Percentiles rank a stretch among this genome's conserved stretches.
Conservation (phyloP, 345 rosid genomes). For the Litchi chinensis region DNA sequence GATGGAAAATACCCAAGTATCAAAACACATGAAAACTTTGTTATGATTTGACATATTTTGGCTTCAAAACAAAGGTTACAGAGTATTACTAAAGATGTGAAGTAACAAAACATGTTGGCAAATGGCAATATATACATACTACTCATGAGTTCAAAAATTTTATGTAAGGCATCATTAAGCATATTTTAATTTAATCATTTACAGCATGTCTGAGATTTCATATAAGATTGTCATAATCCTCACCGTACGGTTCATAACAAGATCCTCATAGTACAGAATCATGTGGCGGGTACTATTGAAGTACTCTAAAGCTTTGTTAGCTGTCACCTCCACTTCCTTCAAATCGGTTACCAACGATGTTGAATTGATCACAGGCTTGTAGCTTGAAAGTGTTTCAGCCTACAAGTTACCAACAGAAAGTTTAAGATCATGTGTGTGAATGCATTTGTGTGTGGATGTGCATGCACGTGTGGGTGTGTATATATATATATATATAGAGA, state of each 20-base stretch:
- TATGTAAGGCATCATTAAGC: not conserved
- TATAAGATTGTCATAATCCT: constrained; percentile 18
- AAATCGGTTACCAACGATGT: constrained; percentile 64
- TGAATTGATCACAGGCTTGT: constrained; percentile 77
- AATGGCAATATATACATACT: not conserved
- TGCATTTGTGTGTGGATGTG: not conserved
- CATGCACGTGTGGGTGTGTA: not conserved
- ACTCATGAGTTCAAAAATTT: not conserved
- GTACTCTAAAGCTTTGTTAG: constrained; percentile 57
- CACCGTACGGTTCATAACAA: constrained; percentile 57
- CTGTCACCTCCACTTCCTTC: constrained; percentile 57
- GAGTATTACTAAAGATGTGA: not conserved
- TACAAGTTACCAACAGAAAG: constrained; percentile 29
- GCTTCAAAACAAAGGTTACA: not conserved
- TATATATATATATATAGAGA: not conserved
- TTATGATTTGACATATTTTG: too few relatives aligned
- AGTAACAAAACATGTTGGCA: not conserved
- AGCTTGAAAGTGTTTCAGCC: constrained; percentile 80
- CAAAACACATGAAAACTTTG: not conserved
- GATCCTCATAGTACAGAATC: constrained; percentile 82
- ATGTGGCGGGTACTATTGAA: constrained; percentile 80
- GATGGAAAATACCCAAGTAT: not conserved
- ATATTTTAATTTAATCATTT: not conserved
- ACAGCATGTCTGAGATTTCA: not conserved
- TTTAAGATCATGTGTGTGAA: constrained; percentile 10